Evolutionary conservation across 2,329 filamentous ascomycete species (phyloP), one percentile per base, ranked within the genome.

Genomic region (Penicillium nordicum): DNA sequence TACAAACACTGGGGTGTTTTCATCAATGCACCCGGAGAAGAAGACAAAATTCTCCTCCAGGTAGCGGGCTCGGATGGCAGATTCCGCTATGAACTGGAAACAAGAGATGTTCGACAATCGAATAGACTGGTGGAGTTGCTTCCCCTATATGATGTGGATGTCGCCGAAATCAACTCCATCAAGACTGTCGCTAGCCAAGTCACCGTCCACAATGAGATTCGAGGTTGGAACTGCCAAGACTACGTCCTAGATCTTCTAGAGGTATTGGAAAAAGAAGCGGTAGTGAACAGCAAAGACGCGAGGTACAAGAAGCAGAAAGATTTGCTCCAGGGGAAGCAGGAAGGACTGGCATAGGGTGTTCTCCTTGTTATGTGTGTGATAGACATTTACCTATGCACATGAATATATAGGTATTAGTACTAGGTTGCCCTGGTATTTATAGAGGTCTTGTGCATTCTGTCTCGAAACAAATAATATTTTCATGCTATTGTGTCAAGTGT

Each of bases 191-290:
- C 63, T 23, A 40, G 53, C 12, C 59, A 62, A n/a, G 37, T 53
- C 10, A 23, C 53, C 4, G 57, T 70, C 16, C 61, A 53, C 44
- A 65, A 68, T 53, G 60, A 67, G 12, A 42, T 41, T 36, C 50
- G 59, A 18, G 63, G 61, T n/a, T 68, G 50, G 52, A 67, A 68
- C 38, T 69, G 63, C 52, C 64, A 69, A 48, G 63, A 68, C 45
- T 69, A 67, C 46, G 60, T 68, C 1, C 61, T 69, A 45, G 67
- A 69, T 11, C 56, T 69, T 49, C 44, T 69, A 29, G 56, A 62
- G 9, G 34, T 23, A 4, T 54, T 67, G 34, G 63, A 64, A 38
- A 48, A 48, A 5, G 38, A 61, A 41, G 42, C 9, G 2, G 47
- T 66, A n/a, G 48, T 67, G 21, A 50, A 64, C 37, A 21, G 29